Conservation (phyloP, 495 filamentous ascomycete genomes). For the Talaromyces borbonicus region DNA sequence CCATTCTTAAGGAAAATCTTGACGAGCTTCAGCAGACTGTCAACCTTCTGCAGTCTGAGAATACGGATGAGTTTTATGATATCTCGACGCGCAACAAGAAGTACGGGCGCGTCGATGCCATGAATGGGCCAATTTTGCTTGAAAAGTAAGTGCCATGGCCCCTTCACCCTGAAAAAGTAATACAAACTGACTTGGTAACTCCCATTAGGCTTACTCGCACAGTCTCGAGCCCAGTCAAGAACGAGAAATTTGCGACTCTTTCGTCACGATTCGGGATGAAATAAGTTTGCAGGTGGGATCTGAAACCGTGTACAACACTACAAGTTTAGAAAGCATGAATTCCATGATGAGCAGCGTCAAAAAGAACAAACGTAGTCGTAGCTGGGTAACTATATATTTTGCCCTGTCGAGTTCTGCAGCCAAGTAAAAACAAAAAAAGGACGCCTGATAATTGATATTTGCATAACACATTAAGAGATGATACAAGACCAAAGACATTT, state of each 20-base stretch:
- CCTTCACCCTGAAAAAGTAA: too few relatives aligned
- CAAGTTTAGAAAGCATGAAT: too few relatives aligned
- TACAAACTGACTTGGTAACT: too few relatives aligned
- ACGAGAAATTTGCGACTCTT: constrained; percentile 56
- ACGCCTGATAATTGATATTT: constrained; percentile 1
- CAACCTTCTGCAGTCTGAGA: constrained; percentile 74
- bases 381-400: background rate
- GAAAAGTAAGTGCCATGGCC: constrained; percentile 62
- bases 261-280: constrained; percentile 64
- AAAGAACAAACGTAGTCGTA: too few relatives aligned
- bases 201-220: constrained; percentile 48
- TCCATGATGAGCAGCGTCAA: too few relatives aligned
- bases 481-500: background rate
- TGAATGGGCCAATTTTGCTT: constrained; percentile 73
- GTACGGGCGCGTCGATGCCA: constrained; percentile 82
- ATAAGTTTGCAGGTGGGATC: constrained; percentile 10
- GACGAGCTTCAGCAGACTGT: constrained; percentile 92
- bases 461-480: background rate
- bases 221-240: constrained; percentile 47
- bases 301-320: background rate
- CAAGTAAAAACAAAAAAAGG: background rate
- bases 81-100: constrained; percentile 77
- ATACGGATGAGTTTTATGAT: constrained; percentile 91
- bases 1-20: constrained; percentile 72
- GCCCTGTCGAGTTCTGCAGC: background rate